Conservation (phyloP, 164 flowering plant genomes). For the Aristolochia contorta region DNA sequence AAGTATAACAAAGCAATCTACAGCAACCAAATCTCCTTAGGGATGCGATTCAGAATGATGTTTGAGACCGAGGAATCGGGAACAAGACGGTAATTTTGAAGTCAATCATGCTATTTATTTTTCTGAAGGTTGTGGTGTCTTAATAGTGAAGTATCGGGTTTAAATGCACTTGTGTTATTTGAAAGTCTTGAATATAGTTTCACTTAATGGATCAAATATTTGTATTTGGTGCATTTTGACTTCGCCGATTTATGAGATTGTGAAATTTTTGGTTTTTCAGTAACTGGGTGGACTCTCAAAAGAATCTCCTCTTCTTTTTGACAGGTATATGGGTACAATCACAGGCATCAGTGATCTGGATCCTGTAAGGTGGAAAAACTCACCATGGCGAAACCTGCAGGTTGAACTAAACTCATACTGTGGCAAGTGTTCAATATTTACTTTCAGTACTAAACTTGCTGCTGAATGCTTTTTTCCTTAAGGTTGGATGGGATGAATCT, state of each 20-base stretch:
- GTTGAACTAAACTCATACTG: slow-evolving; percentile 19
- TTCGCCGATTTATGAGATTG: too few relatives aligned
- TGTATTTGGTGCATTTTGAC: too few relatives aligned
- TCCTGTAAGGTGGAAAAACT: slow-evolving; percentile 88
- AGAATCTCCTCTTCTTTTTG: not conserved
- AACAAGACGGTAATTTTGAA: slow-evolving; percentile 60
- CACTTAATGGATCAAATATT: too few relatives aligned
- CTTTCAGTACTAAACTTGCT: too few relatives aligned
- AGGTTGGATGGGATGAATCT: slow-evolving; percentile 99
- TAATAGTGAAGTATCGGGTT: too few relatives aligned
- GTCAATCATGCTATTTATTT: not conserved
- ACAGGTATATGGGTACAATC: slow-evolving; percentile 97
- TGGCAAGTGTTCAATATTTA: too few relatives aligned
- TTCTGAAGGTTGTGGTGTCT: too few relatives aligned
- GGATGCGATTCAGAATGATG: slow-evolving; percentile 99
- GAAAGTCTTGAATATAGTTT: too few relatives aligned
- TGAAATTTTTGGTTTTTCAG: too few relatives aligned
- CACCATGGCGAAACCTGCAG: slow-evolving; percentile 99
- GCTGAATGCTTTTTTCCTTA: not conserved
- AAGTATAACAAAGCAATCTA: slow-evolving; percentile 84
- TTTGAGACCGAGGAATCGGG: slow-evolving; percentile 98
- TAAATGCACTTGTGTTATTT: too few relatives aligned
- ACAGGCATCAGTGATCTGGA: slow-evolving; percentile 92
- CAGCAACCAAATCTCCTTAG: slow-evolving; percentile 78
- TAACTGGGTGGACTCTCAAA: too few relatives aligned